Conservation (phyloP, 1,284 basidiomycete genomes). For the Cryptococcus sp. region DNA sequence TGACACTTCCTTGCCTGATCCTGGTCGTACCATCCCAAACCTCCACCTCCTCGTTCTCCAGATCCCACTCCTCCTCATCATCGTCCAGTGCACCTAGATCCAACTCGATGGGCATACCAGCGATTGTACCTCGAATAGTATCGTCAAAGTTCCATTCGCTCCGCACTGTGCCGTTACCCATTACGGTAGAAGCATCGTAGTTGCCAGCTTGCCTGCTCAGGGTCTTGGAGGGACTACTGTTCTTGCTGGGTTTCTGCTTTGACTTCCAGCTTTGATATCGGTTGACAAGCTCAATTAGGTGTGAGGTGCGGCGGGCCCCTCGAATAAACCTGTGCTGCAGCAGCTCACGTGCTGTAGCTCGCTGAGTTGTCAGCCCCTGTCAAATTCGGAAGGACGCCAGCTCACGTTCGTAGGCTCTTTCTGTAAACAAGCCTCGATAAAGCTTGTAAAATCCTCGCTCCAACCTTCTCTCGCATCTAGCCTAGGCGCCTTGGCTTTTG, state of each 20-base stretch:
- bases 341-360: constrained; percentile 84
- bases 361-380: constrained; percentile 51
- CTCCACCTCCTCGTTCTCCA: constrained; percentile 19
- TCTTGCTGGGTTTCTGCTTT: constrained; percentile 6
- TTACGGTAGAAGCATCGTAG: constrained; percentile 19
- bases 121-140: constrained; percentile 58
- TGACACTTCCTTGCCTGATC: neutral
- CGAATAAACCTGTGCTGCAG: constrained; percentile 89
- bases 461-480: constrained; percentile 72
- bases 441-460: constrained; percentile 83
- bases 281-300: constrained; percentile 80
- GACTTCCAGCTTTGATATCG: constrained; percentile 55
- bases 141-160: constrained; percentile 93
- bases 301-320: constrained; percentile 70
- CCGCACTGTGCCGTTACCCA: constrained; percentile 57
- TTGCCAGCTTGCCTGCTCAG: constrained; percentile 30
- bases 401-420: constrained; percentile 78
- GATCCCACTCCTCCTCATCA: constrained; percentile 35
- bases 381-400: constrained; percentile 7
- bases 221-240: constrained; percentile 20
- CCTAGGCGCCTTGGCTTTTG: constrained; percentile 79
- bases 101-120: constrained; percentile 55
- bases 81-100: constrained; percentile 57
- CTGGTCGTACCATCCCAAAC: constrained; percentile 13
- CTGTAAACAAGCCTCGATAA: constrained; percentile 82